Evolutionary conservation across 129 eudicot genomes (phyloP).

Genomic region (Heracleum sosnowskyi): DNA sequence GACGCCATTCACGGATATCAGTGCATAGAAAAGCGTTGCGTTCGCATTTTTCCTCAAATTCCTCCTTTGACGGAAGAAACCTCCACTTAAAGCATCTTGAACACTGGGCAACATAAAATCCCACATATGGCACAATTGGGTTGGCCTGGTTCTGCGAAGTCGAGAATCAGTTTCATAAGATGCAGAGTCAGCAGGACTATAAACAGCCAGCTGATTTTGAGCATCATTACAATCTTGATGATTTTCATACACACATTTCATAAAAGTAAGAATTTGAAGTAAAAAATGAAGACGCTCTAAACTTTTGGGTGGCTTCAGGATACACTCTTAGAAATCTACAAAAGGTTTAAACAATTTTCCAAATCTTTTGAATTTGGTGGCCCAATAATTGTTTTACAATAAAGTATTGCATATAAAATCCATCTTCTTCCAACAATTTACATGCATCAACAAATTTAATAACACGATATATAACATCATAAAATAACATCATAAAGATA

Average conservation of each 20-base stretch:
- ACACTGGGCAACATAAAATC: slow-evolving; percentile 76
- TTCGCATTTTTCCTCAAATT: slow-evolving; percentile 69
- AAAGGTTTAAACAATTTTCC: background rate
- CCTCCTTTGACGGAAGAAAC: slow-evolving; percentile 66
- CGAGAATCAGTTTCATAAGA: slow-evolving; percentile 7
- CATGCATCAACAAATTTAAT: background rate
- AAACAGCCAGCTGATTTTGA: slow-evolving; percentile 50
- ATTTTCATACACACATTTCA: slow-evolving; percentile 5
- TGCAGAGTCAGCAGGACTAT: slow-evolving; percentile 27
- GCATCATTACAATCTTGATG: slow-evolving; percentile 25
- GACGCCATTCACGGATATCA: slow-evolving; percentile 55
- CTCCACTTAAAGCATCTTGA: slow-evolving; percentile 84
- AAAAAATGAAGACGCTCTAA: too few species aligned
- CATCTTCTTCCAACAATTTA: slow-evolving; percentile 1
- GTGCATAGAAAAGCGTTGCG: slow-evolving; percentile 23
- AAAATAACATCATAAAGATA: background rate
- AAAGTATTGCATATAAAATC: background rate
- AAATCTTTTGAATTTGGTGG: slow-evolving; percentile 5
- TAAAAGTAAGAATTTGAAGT: too few species aligned
- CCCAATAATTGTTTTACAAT: background rate
- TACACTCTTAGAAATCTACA: background rate
- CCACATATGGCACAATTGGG: too few species aligned
- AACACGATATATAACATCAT: too few species aligned
- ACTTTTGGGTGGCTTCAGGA: too few species aligned
- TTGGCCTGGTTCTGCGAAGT: background rate